phyloP scores from a whole-genome alignment of 2,329 filamentous ascomycete genomes.

The Alternaria solani region DNA sequence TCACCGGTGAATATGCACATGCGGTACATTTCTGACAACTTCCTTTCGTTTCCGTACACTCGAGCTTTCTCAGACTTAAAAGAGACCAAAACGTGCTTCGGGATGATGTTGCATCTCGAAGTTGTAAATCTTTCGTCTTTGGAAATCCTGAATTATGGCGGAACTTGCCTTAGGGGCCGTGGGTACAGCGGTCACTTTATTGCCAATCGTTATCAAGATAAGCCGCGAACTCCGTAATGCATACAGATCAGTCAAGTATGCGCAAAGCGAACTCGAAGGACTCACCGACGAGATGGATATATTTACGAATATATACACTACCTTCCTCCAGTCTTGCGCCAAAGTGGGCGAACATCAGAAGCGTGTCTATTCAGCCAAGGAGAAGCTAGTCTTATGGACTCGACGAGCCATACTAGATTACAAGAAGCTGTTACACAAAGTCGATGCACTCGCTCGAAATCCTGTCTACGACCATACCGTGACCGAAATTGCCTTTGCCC shows the following conservation, averaged over 20 bases:
- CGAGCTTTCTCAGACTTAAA: not conserved
- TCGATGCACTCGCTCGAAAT: slow-evolving; percentile 1
- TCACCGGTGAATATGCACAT: not conserved
- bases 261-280: slow-evolving; percentile 11
- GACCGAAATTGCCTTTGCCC: slow-evolving; percentile 2
- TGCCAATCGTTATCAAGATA: not conserved
- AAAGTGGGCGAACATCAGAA: not conserved
- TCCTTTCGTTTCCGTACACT: not conserved
- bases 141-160: not conserved
- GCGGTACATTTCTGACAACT: not conserved
- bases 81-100: not conserved
- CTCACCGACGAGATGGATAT: slow-evolving; percentile 9
- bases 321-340: not conserved
- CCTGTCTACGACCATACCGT: not conserved
- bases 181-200: too few species aligned
- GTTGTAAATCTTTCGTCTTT: not conserved
- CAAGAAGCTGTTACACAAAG: not conserved
- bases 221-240: not conserved
- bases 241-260: slow-evolving; percentile 5
- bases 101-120: not conserved
- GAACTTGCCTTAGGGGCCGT: not conserved
- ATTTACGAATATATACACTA: slow-evolving; percentile 6
- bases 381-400: not conserved
- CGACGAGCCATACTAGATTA: not conserved
- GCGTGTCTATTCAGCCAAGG: not conserved